Conservation (phyloP, 2,329 filamentous ascomycete species). For the Calycina herbarum region DNA sequence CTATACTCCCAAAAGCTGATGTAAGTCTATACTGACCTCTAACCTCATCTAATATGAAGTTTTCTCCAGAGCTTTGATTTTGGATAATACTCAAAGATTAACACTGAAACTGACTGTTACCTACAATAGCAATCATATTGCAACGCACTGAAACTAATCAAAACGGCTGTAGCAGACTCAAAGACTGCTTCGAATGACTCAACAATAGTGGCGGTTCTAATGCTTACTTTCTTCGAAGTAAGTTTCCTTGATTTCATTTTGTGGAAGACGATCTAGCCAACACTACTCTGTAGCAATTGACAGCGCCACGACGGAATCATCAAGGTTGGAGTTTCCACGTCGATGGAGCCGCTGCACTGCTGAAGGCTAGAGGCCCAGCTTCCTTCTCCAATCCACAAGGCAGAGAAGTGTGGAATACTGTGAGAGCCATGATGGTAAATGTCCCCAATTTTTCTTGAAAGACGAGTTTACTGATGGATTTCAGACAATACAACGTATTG, state of each 20-base stretch:
- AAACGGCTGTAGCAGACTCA: conserved; percentile 51
- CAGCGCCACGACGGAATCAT: conserved; percentile 53
- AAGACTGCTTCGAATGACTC: conserved; percentile 50
- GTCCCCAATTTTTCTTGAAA: not conserved
- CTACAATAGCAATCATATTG: conserved; percentile 45
- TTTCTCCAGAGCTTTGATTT: no score
- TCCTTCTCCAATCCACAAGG: conserved; percentile 53
- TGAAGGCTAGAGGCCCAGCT: conserved; percentile 53
- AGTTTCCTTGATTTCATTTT: conserved; percentile 9
- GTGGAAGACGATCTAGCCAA: not conserved
- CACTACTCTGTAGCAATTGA: conserved; percentile 41
- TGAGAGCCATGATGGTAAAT: conserved; percentile 58
- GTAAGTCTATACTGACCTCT: conserved; percentile 16
- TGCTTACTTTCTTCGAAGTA: conserved; percentile 60
- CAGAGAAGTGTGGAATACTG: conserved; percentile 56
- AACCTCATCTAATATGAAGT: not conserved
- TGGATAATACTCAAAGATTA: not conserved
- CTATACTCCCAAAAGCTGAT: conserved; percentile 44
- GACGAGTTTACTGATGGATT: conserved; percentile 46
- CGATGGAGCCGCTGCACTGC: conserved; percentile 59
- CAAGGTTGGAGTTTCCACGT: conserved; percentile 61
- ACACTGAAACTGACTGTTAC: not conserved
- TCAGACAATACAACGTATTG: conserved; percentile 60
- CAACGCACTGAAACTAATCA: conserved; percentile 52
- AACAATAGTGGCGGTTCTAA: conserved; percentile 56